Percentiles rank a stretch among this genome's conserved stretches.
These are phyloP conservation scores for Yarrowia hollandica DNA, from an alignment of 805 yeast genomes.

Conservation along the genomic window DNA sequence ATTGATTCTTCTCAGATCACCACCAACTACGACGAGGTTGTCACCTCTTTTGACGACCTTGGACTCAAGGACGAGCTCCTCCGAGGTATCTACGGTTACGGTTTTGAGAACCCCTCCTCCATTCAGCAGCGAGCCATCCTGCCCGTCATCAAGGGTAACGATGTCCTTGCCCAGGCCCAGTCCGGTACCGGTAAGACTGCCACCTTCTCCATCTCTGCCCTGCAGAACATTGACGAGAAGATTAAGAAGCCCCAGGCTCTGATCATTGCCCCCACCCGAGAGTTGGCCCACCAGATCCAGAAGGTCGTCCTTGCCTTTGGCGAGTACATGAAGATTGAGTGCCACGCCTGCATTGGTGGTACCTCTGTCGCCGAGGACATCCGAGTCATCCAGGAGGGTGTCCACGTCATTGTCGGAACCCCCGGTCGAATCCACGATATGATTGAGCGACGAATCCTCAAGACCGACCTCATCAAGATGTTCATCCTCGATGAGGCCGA, in stretches of 20 bases:
- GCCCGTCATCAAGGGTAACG: conserved; percentile 92
- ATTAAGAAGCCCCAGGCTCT: conserved; percentile 82
- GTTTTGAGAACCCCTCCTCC: conserved; percentile 95
- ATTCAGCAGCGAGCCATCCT: conserved; percentile 96
- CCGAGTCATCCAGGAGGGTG: conserved; percentile 71
- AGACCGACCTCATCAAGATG: conserved; percentile 78
- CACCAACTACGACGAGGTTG: conserved; percentile 92
- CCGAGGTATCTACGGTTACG: conserved; percentile 66
- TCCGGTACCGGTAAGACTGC: conserved; percentile 99
- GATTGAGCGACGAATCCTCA: conserved; percentile 77
- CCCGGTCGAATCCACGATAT: conserved; percentile 95
- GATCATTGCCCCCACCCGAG: conserved; percentile 93
- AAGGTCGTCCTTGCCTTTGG: conserved; percentile 85
- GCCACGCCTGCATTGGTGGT: conserved; percentile 95
- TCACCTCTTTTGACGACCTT: conserved; percentile 69
- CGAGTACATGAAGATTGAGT: conserved; percentile 78
- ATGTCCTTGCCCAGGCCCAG: conserved; percentile 97
- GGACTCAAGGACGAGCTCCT: conserved; percentile 60
- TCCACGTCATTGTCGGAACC: conserved; percentile 92
- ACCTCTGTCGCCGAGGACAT: conserved; percentile 79
- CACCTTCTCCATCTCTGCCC: conserved; percentile 90
- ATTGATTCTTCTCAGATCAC: conserved; percentile 27
- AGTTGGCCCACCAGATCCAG: conserved; percentile 89
- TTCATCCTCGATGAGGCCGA: conserved; percentile 95
- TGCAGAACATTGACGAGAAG: conserved; percentile 78